Base-by-base conservation (phyloP, 495 filamentous ascomycete species). In the Clavariopsis aquatica region DNA sequence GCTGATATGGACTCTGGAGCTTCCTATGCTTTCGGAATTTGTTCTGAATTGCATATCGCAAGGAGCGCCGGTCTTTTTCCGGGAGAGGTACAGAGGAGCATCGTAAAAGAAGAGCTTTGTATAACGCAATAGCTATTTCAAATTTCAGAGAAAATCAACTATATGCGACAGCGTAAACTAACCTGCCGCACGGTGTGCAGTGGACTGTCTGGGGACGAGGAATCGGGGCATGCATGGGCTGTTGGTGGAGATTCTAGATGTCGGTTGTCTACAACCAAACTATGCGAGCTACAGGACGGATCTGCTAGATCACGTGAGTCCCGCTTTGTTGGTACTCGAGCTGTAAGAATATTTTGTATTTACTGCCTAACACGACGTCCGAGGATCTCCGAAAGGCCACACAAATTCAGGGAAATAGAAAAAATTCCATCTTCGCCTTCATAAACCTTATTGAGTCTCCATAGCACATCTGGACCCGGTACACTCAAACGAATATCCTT, bases 101-200 rank as follows among this genome's bases (percentile, higher is more conserved):
- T 78, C 84, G 83, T 64, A 81, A 84, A 34, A 92, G 77, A 68
- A 94, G 84, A 29, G 87, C 84, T 68, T 87, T 81, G 74, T 87
- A 92, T 55, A 94, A 86, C 34, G 89, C 84, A 69, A 89, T 78
- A 72, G 87, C 89, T 92, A 65, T n/a, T 23, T 24, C 9, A 41
- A 57, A 6, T 43, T 62, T 57, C 43, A 34, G 29, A 5, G 5
- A n/a, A 29, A 34, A 34, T n/a, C 7, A 27, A 27, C 7, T 57
- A 17, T 34, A 12, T 41, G 13, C 6, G 22, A 24, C 12, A 20
- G 45, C 24, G 6, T 0, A 6, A 15, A 53, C 61, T 34, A 22
- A 71, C 69, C 60, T 54, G 69, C 69, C 26, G 66, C 55, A 12
- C 69, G 51, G 64, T 72, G 69, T 31, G 61, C 41, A 26, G 59